These are phyloP conservation scores for Solanum corneliomulleri DNA, from an alignment of 257 asterid genomes.

Conservation along the genomic window DNA sequence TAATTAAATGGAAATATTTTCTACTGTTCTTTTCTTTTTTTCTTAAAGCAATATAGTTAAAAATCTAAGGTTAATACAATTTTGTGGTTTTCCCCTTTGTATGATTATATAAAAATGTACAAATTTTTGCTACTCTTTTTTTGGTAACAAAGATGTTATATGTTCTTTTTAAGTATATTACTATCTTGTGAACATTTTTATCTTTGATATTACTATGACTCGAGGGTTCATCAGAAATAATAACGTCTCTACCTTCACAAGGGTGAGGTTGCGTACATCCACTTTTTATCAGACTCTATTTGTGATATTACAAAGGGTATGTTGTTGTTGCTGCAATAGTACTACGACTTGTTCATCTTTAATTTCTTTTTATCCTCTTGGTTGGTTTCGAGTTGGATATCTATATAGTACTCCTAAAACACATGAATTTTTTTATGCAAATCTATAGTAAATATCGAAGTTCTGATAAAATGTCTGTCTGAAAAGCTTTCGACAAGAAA, in stretches of 20 bases:
- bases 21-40: neutral
- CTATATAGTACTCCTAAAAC: neutral
- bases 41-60: neutral
- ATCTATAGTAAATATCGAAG: neutral
- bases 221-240: neutral
- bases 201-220: neutral
- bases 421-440: neutral
- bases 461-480: neutral
- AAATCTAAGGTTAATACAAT: slow-evolving; percentile 20
- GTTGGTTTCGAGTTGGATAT: neutral
- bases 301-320: too few species aligned
- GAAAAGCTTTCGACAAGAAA: neutral
- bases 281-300: neutral
- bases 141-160: slow-evolving; percentile 14
- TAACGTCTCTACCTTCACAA: neutral
- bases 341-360: neutral
- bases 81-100: slow-evolving; percentile 24
- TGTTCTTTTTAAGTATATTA: neutral
- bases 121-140: slow-evolving; percentile 23
- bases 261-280: neutral
- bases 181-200: neutral
- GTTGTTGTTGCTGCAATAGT: neutral
- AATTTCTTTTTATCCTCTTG: neutral
- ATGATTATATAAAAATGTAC: slow-evolving; percentile 37
- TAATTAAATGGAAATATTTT: neutral